Percentiles rank a stretch among this genome's conserved stretches.
Evolutionary conservation across 2,329 filamentous ascomycete species (phyloP).

Genomic region (Epichloe coenophiala): DNA sequence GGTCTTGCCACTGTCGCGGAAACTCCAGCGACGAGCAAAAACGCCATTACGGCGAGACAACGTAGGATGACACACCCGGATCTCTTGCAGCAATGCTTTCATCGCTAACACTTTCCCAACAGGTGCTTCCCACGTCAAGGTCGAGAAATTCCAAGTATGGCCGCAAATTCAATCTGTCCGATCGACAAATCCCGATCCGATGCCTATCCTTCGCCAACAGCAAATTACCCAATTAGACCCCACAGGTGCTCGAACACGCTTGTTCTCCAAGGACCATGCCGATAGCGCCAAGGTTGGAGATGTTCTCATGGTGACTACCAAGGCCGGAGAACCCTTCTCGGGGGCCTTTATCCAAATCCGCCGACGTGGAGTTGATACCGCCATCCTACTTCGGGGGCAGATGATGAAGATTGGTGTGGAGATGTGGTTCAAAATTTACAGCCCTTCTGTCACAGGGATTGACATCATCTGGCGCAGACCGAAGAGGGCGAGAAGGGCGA

Average conservation of each 20-base stretch:
- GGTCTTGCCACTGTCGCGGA: conserved; percentile 31
- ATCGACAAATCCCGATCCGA: conserved; percentile 48
- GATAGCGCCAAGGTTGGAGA: conserved; percentile 78
- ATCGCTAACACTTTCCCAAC: conserved; percentile 7
- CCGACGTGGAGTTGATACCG: conserved; percentile 75
- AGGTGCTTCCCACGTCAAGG: conserved; percentile 22
- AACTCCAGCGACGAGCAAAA: conserved; percentile 10
- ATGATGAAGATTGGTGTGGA: conserved; percentile 80
- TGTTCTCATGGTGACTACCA: conserved; percentile 78
- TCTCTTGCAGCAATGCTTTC: neutral
- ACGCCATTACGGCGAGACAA: conserved; percentile 19
- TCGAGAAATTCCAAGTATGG: conserved; percentile 35
- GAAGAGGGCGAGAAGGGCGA: conserved; percentile 75
- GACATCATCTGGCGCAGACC: conserved; percentile 80
- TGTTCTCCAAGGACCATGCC: conserved; percentile 66
- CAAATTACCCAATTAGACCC: conserved; percentile 72
- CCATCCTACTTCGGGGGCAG: conserved; percentile 73
- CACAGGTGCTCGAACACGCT: conserved; percentile 63
- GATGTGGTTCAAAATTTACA: conserved; percentile 97
- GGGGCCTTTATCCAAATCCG: conserved; percentile 77
- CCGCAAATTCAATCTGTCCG: conserved; percentile 42
- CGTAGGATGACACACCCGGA: conserved; percentile 15
- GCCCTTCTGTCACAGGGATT: conserved; percentile 75
- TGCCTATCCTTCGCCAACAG: conserved; percentile 50
- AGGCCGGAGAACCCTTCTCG: conserved; percentile 70